phyloP scores from a whole-genome alignment of 495 filamentous ascomycete genomes.

The Cenococcum geophilum region DNA sequence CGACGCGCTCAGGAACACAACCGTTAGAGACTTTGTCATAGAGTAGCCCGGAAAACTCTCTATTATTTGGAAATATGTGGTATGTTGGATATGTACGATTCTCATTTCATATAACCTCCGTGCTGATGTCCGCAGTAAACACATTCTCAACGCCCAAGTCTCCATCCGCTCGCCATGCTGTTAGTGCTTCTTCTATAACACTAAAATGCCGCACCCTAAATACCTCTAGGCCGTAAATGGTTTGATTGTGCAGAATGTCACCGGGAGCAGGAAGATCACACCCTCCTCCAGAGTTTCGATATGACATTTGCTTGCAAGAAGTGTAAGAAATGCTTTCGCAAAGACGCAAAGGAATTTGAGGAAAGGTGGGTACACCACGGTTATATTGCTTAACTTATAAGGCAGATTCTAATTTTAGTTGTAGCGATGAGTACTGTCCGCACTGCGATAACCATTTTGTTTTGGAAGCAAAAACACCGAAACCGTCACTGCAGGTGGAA shows the following conservation, averaged over 20 bases:
- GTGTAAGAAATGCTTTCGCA: constrained; percentile 96
- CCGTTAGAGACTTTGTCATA: neutral
- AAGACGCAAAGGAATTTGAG: constrained; percentile 84
- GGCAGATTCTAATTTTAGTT: constrained; percentile 3
- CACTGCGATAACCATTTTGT: constrained; percentile 99
- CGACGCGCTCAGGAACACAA: neutral
- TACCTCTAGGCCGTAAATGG: constrained; percentile 74
- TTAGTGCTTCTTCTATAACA: constrained; percentile 42
- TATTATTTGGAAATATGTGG: constrained; percentile 23
- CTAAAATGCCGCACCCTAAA: neutral
- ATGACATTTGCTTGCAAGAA: constrained; percentile 98
- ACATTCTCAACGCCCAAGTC: constrained; percentile 96
- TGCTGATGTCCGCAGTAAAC: constrained; percentile 58
- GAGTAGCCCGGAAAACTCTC: neutral
- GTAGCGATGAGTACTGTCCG: constrained; percentile 95
- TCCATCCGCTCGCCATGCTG: constrained; percentile 93
- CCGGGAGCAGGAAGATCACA: constrained; percentile 65
- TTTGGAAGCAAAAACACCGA: constrained; percentile 76
- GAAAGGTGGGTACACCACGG: constrained; percentile 51
- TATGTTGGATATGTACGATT: neutral
- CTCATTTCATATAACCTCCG: constrained; percentile 24
- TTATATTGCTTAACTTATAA: neutral
- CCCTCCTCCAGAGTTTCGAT: constrained; percentile 67
- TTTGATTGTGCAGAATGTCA: constrained; percentile 98
- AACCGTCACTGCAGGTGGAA: constrained; percentile 73